Evolutionary conservation across 441 rosid genomes (phyloP), one percentile per base, ranked within the genome.

Genomic region (Aquilaria agallochum): DNA sequence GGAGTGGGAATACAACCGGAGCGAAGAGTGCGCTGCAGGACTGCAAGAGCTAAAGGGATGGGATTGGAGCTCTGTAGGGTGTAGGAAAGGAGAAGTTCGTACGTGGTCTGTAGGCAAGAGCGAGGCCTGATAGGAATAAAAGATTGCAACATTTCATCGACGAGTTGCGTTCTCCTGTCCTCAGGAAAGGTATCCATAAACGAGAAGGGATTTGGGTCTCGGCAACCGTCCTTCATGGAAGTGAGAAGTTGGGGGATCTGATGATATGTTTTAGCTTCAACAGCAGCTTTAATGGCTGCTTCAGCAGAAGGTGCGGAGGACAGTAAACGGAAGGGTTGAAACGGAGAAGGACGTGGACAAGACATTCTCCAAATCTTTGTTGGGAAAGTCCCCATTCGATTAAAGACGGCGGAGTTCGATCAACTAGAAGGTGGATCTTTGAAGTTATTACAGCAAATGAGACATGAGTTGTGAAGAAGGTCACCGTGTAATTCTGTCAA

Each of bases 21-120:
- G 32, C 89, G 92, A 74, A 93, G 89, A 9, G 74, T 79, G 8
- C 83, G 76, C 50, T 90, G 97, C 40, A 92, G 70, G 63, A 93
- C 78, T 2, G 89, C 79, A 11, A 93, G 78, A 31, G 91, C 67
- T 58, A 90, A 62, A 53, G 97, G 84, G 65, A 87, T 36, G 60
- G 87, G 88, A 13, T 78, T 55, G 3, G 86, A 58, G 62, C 65
- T 80, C 65, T 86, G 90, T 54, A 93, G 95, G 36, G 80, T 76
- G 63, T 83, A 78, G 27, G 80, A 71, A 44, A 92, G 90, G 31
- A 92, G 89, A 64, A 66, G 80, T 42, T 73, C 70, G 72, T 90
- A 88, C 14, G 74, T 84, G 31, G 66, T 68, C 56, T 61, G 71
- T 40, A 78, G 76, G 10, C 68, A 72, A 2, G 79, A 80, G 6